Evolutionary conservation across 2,329 filamentous ascomycete species (phyloP), one percentile per base, ranked within the genome.

Genomic region (Fusarium penzigii): DNA sequence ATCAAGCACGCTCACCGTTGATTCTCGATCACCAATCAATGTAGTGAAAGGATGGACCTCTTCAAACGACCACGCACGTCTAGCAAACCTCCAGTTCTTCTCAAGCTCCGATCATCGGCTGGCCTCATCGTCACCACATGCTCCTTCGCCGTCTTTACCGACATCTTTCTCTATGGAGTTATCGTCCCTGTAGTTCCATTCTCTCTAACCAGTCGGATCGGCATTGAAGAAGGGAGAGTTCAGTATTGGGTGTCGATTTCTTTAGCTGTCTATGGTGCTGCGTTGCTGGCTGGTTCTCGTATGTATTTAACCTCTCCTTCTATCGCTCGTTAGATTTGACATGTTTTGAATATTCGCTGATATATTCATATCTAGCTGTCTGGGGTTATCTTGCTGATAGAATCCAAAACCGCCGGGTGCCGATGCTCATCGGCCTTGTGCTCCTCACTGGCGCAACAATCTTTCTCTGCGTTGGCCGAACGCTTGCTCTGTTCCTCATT

Each of bases 171-270:
- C 8, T 72, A 71, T 41, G 66, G 64, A 20, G 69, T 72, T 43
- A 63, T 71, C 44, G 67, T 71, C 10, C 69, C 69, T 2, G 58
- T 72, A 12, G 51, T 71, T 43, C 69, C 69, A 13, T 70, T 68
- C 49, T 64, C 65, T 10, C 60, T 72, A 10, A 43, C 59, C 12
- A 51, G 53, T n/a, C 61, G 65, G 14, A 56, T 65, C 45, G 66
- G 64, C 12, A 55, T 71, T 11, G 39, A 48, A 5, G 38, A 53
- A 43, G 51, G 62, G 13, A 56, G 58, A 63, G 66, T 70, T 40
- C 69, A 72, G 50, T 66, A 68, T 41, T 72, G 69, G 69, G 62
- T 70, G n/a, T 70, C 69, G 9, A 62, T 72, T 49, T 69, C 69
- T 25, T 58, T 72, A 45, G 68, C 69, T 6, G 65, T 70, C 12